phyloP scores from a whole-genome alignment of 2,329 filamentous ascomycete genomes.

The Pseudogymnoascus sp. region DNA sequence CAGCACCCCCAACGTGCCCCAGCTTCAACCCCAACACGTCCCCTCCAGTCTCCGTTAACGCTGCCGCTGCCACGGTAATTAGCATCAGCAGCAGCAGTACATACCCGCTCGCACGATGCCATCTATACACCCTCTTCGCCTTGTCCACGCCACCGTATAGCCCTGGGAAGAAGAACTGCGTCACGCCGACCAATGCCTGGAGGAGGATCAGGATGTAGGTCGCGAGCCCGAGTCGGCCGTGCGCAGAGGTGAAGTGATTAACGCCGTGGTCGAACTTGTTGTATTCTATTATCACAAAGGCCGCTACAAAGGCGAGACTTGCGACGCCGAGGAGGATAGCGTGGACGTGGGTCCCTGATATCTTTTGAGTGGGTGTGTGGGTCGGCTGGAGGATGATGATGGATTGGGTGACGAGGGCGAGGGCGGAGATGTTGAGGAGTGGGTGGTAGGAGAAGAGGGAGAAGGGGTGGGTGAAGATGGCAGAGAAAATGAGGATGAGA shows the following conservation, averaged over 20 bases:
- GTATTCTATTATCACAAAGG: constrained; percentile 64
- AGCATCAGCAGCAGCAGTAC: constrained; percentile 59
- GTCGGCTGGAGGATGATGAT: constrained; percentile 85
- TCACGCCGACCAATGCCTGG: constrained; percentile 72
- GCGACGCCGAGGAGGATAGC: constrained; percentile 55
- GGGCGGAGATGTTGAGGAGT: constrained; percentile 56
- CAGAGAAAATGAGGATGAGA: constrained; percentile 65
- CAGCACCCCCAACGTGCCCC: constrained; percentile 64
- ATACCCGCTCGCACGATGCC: constrained; percentile 75
- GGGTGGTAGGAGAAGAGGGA: constrained; percentile 87
- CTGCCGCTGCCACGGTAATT: constrained; percentile 65
- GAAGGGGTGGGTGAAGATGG: constrained; percentile 58
- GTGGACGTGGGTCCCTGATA: constrained; percentile 51
- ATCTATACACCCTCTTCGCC: constrained; percentile 82
- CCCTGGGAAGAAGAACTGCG: constrained; percentile 66
- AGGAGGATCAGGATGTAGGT: constrained; percentile 61
- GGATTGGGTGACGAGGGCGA: constrained; percentile 69
- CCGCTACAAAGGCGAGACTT: constrained; percentile 45
- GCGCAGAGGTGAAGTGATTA: constrained; percentile 68
- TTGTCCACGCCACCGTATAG: constrained; percentile 71
- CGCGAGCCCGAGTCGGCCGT: constrained; percentile 73
- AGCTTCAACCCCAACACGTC: constrained; percentile 61
- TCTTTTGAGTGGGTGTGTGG: constrained; percentile 65
- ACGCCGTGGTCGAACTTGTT: constrained; percentile 68
- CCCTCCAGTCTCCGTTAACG: constrained; percentile 64